phyloP scores from a whole-genome alignment of 305 asterid genomes.

The Petunia hybrid region DNA sequence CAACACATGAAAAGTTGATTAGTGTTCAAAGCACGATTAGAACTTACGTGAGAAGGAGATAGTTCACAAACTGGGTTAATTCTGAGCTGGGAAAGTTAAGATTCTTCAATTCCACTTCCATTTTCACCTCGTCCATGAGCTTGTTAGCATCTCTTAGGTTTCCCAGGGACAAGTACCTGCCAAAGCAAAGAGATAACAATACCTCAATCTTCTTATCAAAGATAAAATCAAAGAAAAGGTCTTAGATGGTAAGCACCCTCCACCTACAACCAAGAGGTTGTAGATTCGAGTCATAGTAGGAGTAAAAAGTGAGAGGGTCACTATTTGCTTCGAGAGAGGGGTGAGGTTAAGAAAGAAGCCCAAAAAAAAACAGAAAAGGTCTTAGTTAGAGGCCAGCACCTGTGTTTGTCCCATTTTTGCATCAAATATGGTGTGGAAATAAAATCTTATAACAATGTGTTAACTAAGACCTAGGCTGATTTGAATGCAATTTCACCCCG shows the following conservation, averaged over 20 bases:
- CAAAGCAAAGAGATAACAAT: neutral
- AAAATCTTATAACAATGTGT: neutral
- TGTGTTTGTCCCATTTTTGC: neutral
- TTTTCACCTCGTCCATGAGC: constrained; percentile 80
- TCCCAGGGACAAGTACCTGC: constrained; percentile 86
- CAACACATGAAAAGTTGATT: neutral
- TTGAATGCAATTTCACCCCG: neutral
- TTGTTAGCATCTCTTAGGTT: constrained; percentile 93
- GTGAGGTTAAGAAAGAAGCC: no score
- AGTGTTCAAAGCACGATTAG: neutral
- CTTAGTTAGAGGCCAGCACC: neutral
- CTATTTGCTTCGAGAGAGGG: no score
- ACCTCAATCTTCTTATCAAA: neutral
- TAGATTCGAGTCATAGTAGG: no score
- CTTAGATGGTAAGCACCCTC: no score
- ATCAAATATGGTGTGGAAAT: neutral
- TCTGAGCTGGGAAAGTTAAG: constrained; percentile 78
- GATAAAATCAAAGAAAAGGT: neutral
- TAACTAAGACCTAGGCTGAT: neutral
- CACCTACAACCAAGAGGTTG: no score
- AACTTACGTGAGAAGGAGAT: constrained; percentile 83
- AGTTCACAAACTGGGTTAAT: constrained; percentile 71
- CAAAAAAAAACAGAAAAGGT: no score
- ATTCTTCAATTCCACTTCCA: constrained; percentile 67
- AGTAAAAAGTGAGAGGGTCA: no score